phyloP scores from a whole-genome alignment of 371 early-diverging fungal species.

The Lichtheimia corymbifera region DNA sequence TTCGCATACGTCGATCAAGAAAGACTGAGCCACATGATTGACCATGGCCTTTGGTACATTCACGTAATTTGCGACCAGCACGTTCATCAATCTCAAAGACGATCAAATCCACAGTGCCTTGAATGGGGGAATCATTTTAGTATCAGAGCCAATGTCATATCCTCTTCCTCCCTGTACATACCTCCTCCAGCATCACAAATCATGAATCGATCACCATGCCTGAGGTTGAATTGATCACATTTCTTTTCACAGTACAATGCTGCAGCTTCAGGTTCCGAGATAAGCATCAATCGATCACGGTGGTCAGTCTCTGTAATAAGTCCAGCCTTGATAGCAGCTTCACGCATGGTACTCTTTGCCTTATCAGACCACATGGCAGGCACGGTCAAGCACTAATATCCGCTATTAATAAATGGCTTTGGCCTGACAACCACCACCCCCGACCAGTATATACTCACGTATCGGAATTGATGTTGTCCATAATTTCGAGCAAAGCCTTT shows the following conservation, averaged over 20 bases:
- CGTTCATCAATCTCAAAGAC: conserved; percentile 35
- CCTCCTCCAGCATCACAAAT: conserved; percentile 53
- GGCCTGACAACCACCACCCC: background rate
- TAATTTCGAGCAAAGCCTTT: conserved; percentile 45
- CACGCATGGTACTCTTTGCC: conserved; percentile 53
- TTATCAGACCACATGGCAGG: conserved; percentile 56
- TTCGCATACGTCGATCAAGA: conserved; percentile 57
- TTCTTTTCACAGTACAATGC: conserved; percentile 52
- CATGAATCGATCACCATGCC: conserved; percentile 51
- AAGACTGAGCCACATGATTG: conserved; percentile 59
- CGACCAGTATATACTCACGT: conserved; percentile 20
- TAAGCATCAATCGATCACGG: conserved; percentile 44
- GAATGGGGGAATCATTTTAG: background rate
- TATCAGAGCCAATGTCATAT: background rate
- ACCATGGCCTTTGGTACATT: conserved; percentile 60
- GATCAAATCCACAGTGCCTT: conserved; percentile 37
- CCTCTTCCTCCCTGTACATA: background rate
- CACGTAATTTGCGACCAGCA: conserved; percentile 38
- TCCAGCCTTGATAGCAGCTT: conserved; percentile 47
- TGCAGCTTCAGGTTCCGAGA: conserved; percentile 52
- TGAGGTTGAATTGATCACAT: conserved; percentile 46
- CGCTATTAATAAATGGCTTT: background rate
- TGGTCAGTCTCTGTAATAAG: conserved; percentile 40
- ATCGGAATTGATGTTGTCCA: conserved; percentile 37
- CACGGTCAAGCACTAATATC: conserved; percentile 45